Conservation (phyloP, 306 rosid species). For the Cicer judaicum region DNA sequence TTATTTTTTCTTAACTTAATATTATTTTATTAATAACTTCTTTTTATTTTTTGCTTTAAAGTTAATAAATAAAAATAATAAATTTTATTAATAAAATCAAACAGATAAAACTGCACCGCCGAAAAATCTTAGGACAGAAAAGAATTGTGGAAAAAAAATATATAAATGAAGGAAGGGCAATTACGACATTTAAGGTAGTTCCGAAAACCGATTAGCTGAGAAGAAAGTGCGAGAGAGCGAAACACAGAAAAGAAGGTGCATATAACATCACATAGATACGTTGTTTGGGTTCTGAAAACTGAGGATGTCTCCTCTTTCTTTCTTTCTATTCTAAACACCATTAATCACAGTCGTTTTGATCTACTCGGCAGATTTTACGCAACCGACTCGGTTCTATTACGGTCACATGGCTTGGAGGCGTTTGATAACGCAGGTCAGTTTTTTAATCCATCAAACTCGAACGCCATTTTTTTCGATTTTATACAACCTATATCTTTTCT, state of each 20-base stretch:
- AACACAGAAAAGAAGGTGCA: background rate
- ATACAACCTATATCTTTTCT: background rate
- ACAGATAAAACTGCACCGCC: too few species aligned
- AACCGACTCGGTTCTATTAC: slow-evolving; percentile 3
- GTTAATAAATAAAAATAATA: too few species aligned
- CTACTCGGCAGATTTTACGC: background rate
- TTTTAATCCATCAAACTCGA: background rate
- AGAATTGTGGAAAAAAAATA: background rate
- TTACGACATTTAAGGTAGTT: background rate
- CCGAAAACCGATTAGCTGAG: background rate
- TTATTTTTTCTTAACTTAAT: too few species aligned
- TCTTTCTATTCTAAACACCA: slow-evolving; percentile 4
- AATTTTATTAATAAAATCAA: too few species aligned
- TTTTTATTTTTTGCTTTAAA: too few species aligned
- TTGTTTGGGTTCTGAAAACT: background rate
- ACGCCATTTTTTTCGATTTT: background rate
- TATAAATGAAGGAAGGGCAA: slow-evolving; percentile 19
- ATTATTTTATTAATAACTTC: too few species aligned
- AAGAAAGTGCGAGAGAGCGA: background rate
- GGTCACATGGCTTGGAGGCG: slow-evolving; percentile 68
- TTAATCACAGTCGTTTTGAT: background rate
- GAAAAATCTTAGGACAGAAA: too few species aligned
- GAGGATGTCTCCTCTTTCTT: background rate
- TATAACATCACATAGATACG: background rate
- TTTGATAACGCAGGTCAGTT: slow-evolving; percentile 68